Evolutionary conservation across 768 basidiomycete species (phyloP), one percentile per base, ranked within the genome.

Genomic region (Rhodotorula paludigena): DNA sequence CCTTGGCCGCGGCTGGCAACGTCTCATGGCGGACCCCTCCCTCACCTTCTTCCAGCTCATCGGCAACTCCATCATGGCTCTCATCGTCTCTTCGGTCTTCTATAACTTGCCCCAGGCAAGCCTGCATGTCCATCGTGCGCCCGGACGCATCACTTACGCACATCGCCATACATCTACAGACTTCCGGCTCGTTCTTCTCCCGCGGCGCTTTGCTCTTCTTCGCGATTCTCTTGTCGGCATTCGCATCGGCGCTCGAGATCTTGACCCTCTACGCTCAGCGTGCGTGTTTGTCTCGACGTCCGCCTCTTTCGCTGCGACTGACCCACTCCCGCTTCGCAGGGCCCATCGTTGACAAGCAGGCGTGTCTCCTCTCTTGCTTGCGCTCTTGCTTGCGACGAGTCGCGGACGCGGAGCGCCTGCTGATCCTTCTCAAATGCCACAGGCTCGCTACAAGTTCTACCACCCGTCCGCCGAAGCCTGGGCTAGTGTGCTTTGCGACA

Each of bases 181-280:
- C 18, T 87, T 38, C 88, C 1, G 77, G 80, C 18, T 84, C 83
- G 15, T 86, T 83, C 74, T 89, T 87, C 80, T 85, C 87, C 28
- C 84, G 89, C 25, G 88, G 87, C 47, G 85, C 88, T 78, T 81
- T 87, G 30, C 79, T 91, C n/a, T 90, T 88, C 82, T 88, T 89
- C 83, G 86, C 68, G 32, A 65, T 64, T 33, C 57, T 64, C 16
- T 28, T 66, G 30, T n/a, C n/a, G n/a, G 80, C 81, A 32, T 81
- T 82, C 69, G 77, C 78, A 36, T 78, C 79, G 52, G 73, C 73
- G 55, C 69, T 76, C 16, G 77, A 79, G 75, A 79, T 78, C 57
- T 69, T 76, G 44, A 76, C 75, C 38, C 60, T 64, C 16, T 69
- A 65, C 61, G 35, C 62, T 15, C 70, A 69, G 38, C 67, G 72